Base-by-base conservation (phyloP, 345 rosid genomes). In the Lepidium africanum region DNA sequence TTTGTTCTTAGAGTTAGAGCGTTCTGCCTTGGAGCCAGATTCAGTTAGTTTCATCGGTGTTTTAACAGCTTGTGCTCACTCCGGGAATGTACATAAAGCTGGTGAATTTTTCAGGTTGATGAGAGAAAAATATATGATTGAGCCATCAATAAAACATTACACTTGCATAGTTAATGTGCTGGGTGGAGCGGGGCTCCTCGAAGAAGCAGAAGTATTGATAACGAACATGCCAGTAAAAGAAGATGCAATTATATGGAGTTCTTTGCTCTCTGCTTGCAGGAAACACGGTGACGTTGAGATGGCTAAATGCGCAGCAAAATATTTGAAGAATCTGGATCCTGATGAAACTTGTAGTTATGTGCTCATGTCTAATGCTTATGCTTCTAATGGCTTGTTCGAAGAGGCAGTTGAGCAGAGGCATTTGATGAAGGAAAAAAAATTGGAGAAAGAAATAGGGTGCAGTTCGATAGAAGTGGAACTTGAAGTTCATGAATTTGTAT, bases 401-500 rank as follows among this genome's bases (percentile, higher is more conserved):
- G 84, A 88, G 61, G 92, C 97, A 9, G 49, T 82, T 53, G 67
- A 59, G 73, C 83, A 80, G 62, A 90, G 96, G 65, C 13, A 68
- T 78, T 69, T 62, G 49, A 78, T 90, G 89, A 86, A 84, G 73
- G 81, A 72, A 70, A 83, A 72, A 55, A 63, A 71, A 37, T 61
- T 82, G 56, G 83, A 82, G 72, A 90, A 85, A 73, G 83, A 81
- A 71, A 89, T 87, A 9, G 97, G 91, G 14, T 83, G 87, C 71
- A 90, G 97, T 75, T 84, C 70, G 61, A 88, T 86, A 62, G 97
- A 93, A 77, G 82, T 90, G 27, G 73, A 80, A 53, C 86, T 85
- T 0, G 84, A 90, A 66, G 86, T 90, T 76, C 88, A 87, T 17
- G 97, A 90, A 81, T 90, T 93, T 67, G 74, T 88, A 25, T 81